Evolutionary conservation across 2,329 filamentous ascomycete genomes (phyloP).

Genomic region (Diaporthe destruens): DNA sequence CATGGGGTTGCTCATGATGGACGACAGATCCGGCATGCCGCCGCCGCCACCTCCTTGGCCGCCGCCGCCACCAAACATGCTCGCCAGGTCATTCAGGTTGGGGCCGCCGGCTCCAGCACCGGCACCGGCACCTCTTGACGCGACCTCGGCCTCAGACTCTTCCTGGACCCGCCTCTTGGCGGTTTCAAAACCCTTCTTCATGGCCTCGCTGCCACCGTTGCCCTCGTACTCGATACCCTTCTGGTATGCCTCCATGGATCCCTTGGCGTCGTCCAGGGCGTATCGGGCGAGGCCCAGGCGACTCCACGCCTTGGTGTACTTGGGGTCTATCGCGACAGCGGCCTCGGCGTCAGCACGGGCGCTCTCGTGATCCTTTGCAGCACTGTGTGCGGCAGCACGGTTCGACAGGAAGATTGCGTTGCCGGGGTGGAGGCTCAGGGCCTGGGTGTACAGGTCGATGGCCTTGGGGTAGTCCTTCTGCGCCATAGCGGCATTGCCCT

Average conservation of each 20-base stretch:
- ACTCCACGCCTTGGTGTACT: slow-evolving; percentile 98
- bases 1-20: slow-evolving; percentile 98
- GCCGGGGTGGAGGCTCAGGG: slow-evolving; percentile 81
- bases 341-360: slow-evolving; percentile 91
- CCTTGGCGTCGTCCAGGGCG: slow-evolving; percentile 89
- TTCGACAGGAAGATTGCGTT: slow-evolving; percentile 99
- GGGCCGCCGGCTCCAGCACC: slow-evolving; percentile 67
- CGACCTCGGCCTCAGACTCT: slow-evolving; percentile 64
- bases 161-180: slow-evolving; percentile 90
- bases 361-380: slow-evolving; percentile 84
- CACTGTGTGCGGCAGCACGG: slow-evolving; percentile 93
- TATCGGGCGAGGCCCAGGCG: slow-evolving; percentile 91
- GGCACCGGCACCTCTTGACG: slow-evolving; percentile 50
- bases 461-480: slow-evolving; percentile 88
- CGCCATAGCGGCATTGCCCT: slow-evolving; percentile 95
- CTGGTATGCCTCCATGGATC: slow-evolving; percentile 93
- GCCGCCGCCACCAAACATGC: slow-evolving; percentile 77
- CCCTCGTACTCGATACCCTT: slow-evolving; percentile 95
- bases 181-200: slow-evolving; percentile 97
- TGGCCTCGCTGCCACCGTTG: slow-evolving; percentile 92
- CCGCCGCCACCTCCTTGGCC: slow-evolving; percentile 67
- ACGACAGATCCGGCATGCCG: slow-evolving; percentile 85
- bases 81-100: slow-evolving; percentile 76
- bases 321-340: slow-evolving; percentile 87
- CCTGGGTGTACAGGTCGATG: slow-evolving; percentile 89